These are phyloP conservation scores for Penicillium salamii DNA, from an alignment of 495 filamentous ascomycete species.

Conservation along the genomic window DNA sequence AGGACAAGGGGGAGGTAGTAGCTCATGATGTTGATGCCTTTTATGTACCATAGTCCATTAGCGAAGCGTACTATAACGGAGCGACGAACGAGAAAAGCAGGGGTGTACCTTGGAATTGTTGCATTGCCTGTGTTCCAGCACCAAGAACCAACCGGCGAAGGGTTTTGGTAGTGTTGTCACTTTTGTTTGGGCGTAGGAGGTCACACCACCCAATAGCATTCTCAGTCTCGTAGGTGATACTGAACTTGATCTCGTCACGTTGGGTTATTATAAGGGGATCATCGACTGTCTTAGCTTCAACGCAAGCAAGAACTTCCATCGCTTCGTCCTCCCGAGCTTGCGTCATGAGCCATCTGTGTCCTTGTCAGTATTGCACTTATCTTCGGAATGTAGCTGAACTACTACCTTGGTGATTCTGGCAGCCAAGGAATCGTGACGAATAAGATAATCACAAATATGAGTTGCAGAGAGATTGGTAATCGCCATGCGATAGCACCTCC, in stretches of 20 bases:
- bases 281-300: conserved; percentile 37
- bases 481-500: conserved; percentile 41
- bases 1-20: conserved; percentile 43
- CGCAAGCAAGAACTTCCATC: conserved; percentile 39
- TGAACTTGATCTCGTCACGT: conserved; percentile 33
- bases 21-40: conserved; percentile 31
- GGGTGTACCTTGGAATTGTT: conserved; percentile 31
- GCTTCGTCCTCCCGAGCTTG: conserved; percentile 39
- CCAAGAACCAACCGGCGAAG: conserved; percentile 41
- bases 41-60: not conserved
- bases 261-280: conserved; percentile 40
- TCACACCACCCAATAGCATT: conserved; percentile 37
- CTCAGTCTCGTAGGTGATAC: conserved; percentile 13
- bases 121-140: conserved; percentile 43
- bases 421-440: conserved; percentile 44
- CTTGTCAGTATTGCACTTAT: too few relatives aligned
- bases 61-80: too few relatives aligned
- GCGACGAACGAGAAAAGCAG: too few relatives aligned
- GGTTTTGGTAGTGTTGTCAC: not conserved
- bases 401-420: conserved; percentile 42
- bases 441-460: conserved; percentile 46
- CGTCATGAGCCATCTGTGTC: conserved; percentile 25
- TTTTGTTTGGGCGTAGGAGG: conserved; percentile 27
- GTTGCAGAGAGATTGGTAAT: conserved; percentile 46
- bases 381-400: too few relatives aligned